Conservation (phyloP, 306 rosid genomes). For the Lathyrus tuberosus region DNA sequence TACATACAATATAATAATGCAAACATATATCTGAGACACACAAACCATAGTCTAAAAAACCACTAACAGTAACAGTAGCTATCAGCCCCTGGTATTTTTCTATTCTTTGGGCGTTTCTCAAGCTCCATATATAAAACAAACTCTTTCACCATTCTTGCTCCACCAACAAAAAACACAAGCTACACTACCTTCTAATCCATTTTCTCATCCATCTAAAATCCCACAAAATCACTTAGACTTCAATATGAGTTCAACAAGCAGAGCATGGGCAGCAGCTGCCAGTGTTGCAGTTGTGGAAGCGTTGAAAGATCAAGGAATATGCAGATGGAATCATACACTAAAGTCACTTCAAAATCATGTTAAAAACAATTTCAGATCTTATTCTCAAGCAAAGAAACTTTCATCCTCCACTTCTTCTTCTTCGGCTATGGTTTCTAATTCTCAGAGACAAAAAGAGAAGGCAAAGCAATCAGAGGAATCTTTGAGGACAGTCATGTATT, state of each 20-base stretch:
- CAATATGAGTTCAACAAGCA: slow-evolving; percentile 42
- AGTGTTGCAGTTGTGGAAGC: slow-evolving; percentile 50
- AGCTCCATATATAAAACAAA: slow-evolving; percentile 2
- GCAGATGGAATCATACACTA: slow-evolving; percentile 53
- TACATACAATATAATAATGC: too few relatives aligned
- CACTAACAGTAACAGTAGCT: background rate
- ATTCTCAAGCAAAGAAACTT: slow-evolving; percentile 43
- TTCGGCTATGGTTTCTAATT: slow-evolving; percentile 8
- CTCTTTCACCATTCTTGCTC: background rate
- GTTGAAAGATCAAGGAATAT: slow-evolving; percentile 67
- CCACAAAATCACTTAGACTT: background rate
- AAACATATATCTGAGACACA: too few relatives aligned
- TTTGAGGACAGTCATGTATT: slow-evolving; percentile 66
- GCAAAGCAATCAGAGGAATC: slow-evolving; percentile 68
- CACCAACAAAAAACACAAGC: background rate
- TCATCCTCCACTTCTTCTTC: slow-evolving; percentile 37
- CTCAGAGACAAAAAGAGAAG: slow-evolving; percentile 8
- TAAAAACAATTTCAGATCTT: slow-evolving; percentile 12
- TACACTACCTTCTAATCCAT: background rate
- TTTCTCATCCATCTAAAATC: background rate
- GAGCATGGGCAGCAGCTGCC: slow-evolving; percentile 47
- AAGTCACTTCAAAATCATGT: slow-evolving; percentile 4
- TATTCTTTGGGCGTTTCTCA: background rate
- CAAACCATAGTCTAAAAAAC: background rate
- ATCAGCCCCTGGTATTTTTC: background rate